Percentiles rank a stretch among this genome's conserved stretches.
These are phyloP conservation scores for Clitoria ternatea DNA, from an alignment of 306 rosid species.

Conservation along the genomic window DNA sequence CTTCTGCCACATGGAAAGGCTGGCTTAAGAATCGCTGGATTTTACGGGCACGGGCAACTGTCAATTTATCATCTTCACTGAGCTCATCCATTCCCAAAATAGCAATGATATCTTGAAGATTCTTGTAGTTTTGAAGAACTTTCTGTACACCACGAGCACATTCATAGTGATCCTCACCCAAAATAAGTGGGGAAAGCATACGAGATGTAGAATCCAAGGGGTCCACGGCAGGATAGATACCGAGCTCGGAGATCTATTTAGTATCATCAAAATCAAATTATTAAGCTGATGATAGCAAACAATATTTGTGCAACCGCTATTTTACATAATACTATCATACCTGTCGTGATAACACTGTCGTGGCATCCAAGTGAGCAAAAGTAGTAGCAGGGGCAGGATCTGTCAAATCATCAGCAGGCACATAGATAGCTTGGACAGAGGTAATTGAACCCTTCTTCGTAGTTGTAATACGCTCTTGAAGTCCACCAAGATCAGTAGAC, in stretches of 20 bases:
- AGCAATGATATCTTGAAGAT: conserved; percentile 98
- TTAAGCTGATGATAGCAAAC: neutral
- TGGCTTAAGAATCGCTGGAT: conserved; percentile 81
- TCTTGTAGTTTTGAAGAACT: conserved; percentile 94
- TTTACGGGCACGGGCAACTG: conserved; percentile 98
- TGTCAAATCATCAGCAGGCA: conserved; percentile 99
- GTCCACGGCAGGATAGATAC: conserved; percentile 96
- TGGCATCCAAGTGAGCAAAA: conserved; percentile 99
- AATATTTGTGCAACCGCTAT: neutral
- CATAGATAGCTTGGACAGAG: conserved; percentile 98
- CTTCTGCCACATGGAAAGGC: conserved; percentile 99
- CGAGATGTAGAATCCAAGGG: conserved; percentile 98
- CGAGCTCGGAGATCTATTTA: conserved; percentile 88
- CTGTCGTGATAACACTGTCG: conserved; percentile 95
- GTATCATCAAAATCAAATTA: neutral
- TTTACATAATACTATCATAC: conserved; percentile 33
- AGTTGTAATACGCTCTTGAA: conserved; percentile 98
- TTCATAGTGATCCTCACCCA: conserved; percentile 88
- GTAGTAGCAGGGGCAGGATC: conserved; percentile 99
- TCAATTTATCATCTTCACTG: conserved; percentile 95
- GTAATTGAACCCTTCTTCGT: conserved; percentile 99
- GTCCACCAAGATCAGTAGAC: conserved; percentile 98
- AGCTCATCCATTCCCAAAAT: conserved; percentile 99
- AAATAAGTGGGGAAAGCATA: conserved; percentile 97
- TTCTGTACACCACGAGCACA: conserved; percentile 99